Evolutionary conservation across 768 basidiomycete genomes (phyloP).

Genomic region (Tubosaeta brunneosetosa): DNA sequence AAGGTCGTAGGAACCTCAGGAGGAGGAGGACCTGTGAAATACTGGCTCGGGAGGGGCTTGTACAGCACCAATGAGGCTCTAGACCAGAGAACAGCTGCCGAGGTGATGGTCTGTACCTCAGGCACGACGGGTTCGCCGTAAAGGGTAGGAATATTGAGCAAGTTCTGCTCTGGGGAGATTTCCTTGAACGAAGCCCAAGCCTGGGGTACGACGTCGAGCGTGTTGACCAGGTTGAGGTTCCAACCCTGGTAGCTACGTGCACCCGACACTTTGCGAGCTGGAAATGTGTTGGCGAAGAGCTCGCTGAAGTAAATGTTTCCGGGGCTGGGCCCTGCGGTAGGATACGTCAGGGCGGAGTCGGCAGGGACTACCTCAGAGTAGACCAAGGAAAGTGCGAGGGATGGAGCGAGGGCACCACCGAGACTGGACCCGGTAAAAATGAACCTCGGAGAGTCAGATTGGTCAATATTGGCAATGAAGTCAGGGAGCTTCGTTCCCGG

Average conservation of each 20-base stretch:
- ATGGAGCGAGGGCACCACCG: conserved; percentile 4
- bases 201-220: neutral
- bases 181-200: neutral
- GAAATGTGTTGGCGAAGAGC: neutral
- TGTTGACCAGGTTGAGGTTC: neutral
- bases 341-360: conserved; percentile 4
- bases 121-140: neutral
- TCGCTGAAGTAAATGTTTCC: conserved; percentile 2
- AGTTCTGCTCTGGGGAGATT: neutral
- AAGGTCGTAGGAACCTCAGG: neutral
- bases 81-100: neutral
- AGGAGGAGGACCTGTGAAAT: neutral
- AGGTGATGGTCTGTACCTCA: neutral
- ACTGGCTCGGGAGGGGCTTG: neutral
- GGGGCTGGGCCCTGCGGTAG: conserved; percentile 8
- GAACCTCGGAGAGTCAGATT: neutral
- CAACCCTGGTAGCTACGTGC: neutral
- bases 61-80: neutral
- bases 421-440: conserved; percentile 5
- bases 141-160: neutral
- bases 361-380: neutral
- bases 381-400: conserved; percentile 5
- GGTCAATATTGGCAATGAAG: neutral
- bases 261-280: neutral
- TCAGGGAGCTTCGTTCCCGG: conserved; percentile 1